A percentile compares a stretch with the other conserved stretches of the same genome.
Conservation (phyloP, 2,329 filamentous ascomycete species). For the Amesomyces nigricolor region DNA sequence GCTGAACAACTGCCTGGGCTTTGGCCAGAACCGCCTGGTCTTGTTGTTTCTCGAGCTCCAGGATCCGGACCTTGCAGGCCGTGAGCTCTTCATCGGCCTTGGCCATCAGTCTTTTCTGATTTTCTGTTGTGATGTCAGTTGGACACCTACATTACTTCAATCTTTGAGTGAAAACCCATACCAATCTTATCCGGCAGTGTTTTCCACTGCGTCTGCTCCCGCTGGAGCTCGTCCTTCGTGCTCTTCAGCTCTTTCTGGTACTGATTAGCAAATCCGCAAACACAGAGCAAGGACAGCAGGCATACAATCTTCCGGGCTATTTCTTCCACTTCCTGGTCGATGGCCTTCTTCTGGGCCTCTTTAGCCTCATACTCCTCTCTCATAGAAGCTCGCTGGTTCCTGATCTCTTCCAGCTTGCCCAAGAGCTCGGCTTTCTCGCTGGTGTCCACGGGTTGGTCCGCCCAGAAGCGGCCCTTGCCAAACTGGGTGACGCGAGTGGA, state of each 20-base stretch:
- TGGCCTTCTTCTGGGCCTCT: slow-evolving; percentile 33
- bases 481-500: slow-evolving; percentile 64
- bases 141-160: neutral
- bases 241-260: slow-evolving; percentile 44
- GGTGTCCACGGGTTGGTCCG: slow-evolving; percentile 66
- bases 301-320: slow-evolving; percentile 42
- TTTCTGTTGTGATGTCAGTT: slow-evolving; percentile 23
- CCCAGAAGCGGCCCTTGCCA: slow-evolving; percentile 62
- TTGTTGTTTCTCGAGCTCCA: slow-evolving; percentile 34
- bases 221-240: slow-evolving; percentile 65
- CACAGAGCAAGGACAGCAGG: neutral
- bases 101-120: slow-evolving; percentile 34
- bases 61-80: slow-evolving; percentile 27
- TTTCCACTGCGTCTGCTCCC: slow-evolving; percentile 57
- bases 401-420: slow-evolving; percentile 43
- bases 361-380: slow-evolving; percentile 32
- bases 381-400: slow-evolving; percentile 33
- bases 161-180: slow-evolving; percentile 35
- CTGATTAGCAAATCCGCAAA: slow-evolving; percentile 12
- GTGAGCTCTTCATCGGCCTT: slow-evolving; percentile 30
- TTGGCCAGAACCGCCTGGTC: slow-evolving; percentile 53
- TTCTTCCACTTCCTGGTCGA: slow-evolving; percentile 40
- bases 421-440: slow-evolving; percentile 58
- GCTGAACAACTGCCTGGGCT: slow-evolving; percentile 46
- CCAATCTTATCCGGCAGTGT: slow-evolving; percentile 67